A percentile compares a stretch with the other conserved stretches of the same genome.
Conservation (phyloP, 345 rosid species). For the Punica granatum region DNA sequence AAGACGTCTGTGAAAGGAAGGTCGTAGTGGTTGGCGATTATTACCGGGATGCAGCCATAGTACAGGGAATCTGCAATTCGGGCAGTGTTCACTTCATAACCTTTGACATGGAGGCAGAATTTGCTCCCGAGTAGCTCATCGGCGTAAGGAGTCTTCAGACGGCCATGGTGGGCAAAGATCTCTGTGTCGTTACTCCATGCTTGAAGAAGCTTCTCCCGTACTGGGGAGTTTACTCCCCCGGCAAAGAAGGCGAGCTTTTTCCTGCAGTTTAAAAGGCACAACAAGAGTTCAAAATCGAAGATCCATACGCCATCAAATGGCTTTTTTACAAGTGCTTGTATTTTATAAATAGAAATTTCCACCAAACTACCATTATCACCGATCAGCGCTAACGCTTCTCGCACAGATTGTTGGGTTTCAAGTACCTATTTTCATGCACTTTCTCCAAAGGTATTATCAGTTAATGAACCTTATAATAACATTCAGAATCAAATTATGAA, state of each 20-base stretch:
- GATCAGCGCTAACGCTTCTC: too few species aligned
- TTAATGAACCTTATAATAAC: too few species aligned
- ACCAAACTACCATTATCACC: too few species aligned
- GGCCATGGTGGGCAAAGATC: constrained; percentile 39
- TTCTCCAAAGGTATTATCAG: too few species aligned
- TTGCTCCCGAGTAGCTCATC: constrained; percentile 42
- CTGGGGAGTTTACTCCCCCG: constrained; percentile 47
- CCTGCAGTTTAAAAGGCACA: constrained; percentile 21
- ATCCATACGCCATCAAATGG: background rate
- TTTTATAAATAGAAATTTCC: too few species aligned
- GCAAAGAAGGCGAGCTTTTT: constrained; percentile 53
- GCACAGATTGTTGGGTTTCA: too few species aligned
- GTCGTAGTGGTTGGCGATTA: constrained; percentile 54
- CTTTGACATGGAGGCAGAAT: constrained; percentile 65
- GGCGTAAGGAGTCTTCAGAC: constrained; percentile 43
- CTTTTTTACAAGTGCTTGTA: too few species aligned
- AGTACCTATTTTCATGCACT: too few species aligned
- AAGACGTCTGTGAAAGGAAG: constrained; percentile 45
- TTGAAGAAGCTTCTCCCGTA: constrained; percentile 40
- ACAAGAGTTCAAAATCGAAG: background rate
- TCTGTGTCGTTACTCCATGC: constrained; percentile 46
- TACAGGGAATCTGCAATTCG: constrained; percentile 44
- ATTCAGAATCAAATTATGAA: too few species aligned
- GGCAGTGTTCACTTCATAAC: constrained; percentile 61
- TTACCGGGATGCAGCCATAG: constrained; percentile 44